A percentile compares a stretch with the other conserved stretches of the same genome.
These are phyloP conservation scores for Poa annua DNA, from an alignment of 176 grass and related monocot genomes.

Conservation along the genomic window DNA sequence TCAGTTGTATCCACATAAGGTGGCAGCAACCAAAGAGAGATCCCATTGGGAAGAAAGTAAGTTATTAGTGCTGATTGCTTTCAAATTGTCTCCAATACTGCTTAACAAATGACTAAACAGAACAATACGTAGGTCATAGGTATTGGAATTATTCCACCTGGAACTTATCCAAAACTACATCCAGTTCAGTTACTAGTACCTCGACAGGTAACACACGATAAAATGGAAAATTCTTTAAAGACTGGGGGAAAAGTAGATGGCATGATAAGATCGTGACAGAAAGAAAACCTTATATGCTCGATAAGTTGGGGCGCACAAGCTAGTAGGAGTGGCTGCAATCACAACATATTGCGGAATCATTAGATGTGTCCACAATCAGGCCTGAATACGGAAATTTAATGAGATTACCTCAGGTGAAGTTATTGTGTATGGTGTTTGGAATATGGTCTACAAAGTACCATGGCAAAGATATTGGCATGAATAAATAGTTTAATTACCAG, in stretches of 20 bases:
- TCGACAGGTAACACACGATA: background rate
- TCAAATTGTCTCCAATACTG: constrained; percentile 5
- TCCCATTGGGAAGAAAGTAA: constrained; percentile 30
- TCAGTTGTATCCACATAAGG: background rate
- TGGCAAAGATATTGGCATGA: background rate
- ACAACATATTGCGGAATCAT: constrained; percentile 33
- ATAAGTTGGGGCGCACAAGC: constrained; percentile 79
- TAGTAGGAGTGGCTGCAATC: constrained; percentile 65
- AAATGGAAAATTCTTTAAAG: background rate
- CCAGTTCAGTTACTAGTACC: background rate
- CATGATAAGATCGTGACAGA: background rate
- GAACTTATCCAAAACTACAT: background rate
- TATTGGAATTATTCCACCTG: background rate
- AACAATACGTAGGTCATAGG: background rate
- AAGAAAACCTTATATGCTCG: constrained; percentile 83
- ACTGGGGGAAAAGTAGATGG: background rate
- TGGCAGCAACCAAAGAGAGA: constrained; percentile 68
- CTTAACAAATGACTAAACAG: background rate
- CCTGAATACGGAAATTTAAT: background rate
- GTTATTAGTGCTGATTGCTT: background rate
- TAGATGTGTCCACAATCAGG: constrained; percentile 27
- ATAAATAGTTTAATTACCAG: constrained; percentile 38
- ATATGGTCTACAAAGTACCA: constrained; percentile 23
- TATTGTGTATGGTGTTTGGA: background rate
- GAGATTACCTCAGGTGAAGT: constrained; percentile 49